Evolutionary conservation across 2,329 filamentous ascomycete genomes (phyloP).

Genomic region (Boeremia exigua): DNA sequence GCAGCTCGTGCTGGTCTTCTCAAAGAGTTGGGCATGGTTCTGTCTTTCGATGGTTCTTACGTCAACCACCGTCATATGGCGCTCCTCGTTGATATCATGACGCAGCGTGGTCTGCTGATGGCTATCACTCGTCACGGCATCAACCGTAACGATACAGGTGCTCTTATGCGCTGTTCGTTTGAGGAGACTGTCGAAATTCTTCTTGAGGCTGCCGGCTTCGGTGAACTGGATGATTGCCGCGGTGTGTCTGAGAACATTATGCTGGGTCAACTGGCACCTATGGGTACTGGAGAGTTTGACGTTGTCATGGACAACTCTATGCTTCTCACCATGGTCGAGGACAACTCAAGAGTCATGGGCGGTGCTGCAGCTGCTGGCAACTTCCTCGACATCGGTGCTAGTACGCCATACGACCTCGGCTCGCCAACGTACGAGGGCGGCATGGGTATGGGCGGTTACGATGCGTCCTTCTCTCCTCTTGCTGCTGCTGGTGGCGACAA

Average conservation of each 20-base stretch:
- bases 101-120: conserved; percentile 89
- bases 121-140: conserved; percentile 98
- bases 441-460: conserved; percentile 66
- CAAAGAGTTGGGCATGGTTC: conserved; percentile 85
- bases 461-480: conserved; percentile 75
- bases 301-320: conserved; percentile 92
- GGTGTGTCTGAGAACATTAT: conserved; percentile 99
- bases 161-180: conserved; percentile 98
- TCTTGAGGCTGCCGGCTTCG: conserved; percentile 90
- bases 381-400: conserved; percentile 76
- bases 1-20: conserved; percentile 86
- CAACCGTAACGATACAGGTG: conserved; percentile 96
- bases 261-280: conserved; percentile 94
- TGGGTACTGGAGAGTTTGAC: conserved; percentile 96
- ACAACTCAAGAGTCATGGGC: conserved; percentile 75
- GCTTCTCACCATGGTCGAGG: conserved; percentile 92
- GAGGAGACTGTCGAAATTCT: conserved; percentile 99
- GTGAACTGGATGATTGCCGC: conserved; percentile 95
- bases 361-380: conserved; percentile 74
- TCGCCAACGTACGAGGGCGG: conserved; percentile 68
- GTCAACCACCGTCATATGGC: conserved; percentile 98
- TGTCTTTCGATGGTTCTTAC: conserved; percentile 98
- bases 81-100: conserved; percentile 97
- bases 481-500: conserved; percentile 68
- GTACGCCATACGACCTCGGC: conserved; percentile 86